A percentile compares a stretch with the other conserved stretches of the same genome.
These are phyloP conservation scores for Trypanosoma rangeli DNA, from an alignment of 208 protist genomes.

Conservation along the genomic window DNA sequence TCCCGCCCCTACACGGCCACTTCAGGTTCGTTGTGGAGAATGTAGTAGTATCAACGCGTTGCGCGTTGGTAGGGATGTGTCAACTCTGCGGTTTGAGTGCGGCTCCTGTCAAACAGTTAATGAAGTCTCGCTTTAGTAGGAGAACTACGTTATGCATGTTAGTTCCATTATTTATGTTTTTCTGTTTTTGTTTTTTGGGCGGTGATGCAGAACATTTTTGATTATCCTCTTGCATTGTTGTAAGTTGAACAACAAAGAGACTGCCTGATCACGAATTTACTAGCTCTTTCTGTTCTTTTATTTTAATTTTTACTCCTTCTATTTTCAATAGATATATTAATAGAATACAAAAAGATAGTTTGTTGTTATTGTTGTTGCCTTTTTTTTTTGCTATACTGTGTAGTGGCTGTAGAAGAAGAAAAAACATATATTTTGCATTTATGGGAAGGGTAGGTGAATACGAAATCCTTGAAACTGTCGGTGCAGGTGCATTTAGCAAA, in stretches of 20 bases:
- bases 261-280: background rate
- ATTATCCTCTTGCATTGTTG: background rate
- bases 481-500: slow-evolving; percentile 75
- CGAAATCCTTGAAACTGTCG: slow-evolving; percentile 77
- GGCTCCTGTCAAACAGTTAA: slow-evolving; percentile 71
- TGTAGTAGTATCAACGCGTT: slow-evolving; percentile 63
- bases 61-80: slow-evolving; percentile 35
- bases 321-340: background rate
- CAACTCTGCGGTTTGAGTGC: slow-evolving; percentile 69
- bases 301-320: background rate
- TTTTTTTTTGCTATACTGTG: background rate
- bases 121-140: slow-evolving; percentile 46
- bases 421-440: slow-evolving; percentile 11
- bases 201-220: background rate
- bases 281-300: background rate
- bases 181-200: slow-evolving; percentile 12
- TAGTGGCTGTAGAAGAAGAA: background rate
- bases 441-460: slow-evolving; percentile 87
- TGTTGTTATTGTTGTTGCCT: background rate
- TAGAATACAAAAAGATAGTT: background rate
- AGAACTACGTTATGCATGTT: background rate
- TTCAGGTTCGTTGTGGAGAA: slow-evolving; percentile 73
- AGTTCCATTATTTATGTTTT: background rate
- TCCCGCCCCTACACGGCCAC: slow-evolving; percentile 21
- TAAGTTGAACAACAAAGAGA: background rate